A percentile compares a stretch with the other conserved stretches of the same genome.
Evolutionary conservation across 78 protist species (phyloP).

Genomic region (Mantamonas sphyraenae): DNA sequence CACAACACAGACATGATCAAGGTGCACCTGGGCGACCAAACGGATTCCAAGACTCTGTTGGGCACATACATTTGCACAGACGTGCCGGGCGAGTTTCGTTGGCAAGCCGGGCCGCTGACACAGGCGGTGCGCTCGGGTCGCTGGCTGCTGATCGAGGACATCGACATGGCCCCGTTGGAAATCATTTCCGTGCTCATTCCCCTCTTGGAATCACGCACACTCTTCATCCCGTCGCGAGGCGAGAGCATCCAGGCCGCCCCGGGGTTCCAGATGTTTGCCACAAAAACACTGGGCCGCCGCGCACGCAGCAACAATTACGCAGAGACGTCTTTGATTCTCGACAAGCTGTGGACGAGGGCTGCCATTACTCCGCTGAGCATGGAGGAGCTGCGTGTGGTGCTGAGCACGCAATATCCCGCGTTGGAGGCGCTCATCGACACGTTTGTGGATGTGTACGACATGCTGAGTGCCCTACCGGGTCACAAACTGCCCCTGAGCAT

Average conservation of each 20-base stretch:
- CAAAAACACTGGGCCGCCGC: conserved; percentile 33
- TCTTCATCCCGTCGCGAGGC: conserved; percentile 73
- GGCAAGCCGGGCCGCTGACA: conserved; percentile 89
- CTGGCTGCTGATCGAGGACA: conserved; percentile 95
- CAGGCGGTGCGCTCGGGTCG: conserved; percentile 44
- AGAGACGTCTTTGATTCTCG: no score
- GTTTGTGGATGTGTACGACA: conserved; percentile 42
- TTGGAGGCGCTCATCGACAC: conserved; percentile 24
- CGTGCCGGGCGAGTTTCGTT: conserved; percentile 87
- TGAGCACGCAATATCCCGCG: conserved; percentile 34
- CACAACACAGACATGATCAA: conserved; percentile 37
- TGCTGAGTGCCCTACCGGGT: no score
- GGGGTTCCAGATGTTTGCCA: conserved; percentile 86
- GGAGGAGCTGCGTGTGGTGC: conserved; percentile 30
- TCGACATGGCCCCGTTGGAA: conserved; percentile 84
- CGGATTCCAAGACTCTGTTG: conserved; percentile 81
- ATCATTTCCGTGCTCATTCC: conserved; percentile 63
- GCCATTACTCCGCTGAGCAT: conserved; percentile 19
- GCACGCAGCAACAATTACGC: no score
- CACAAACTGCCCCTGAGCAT: no score
- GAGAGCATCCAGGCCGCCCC: conserved; percentile 56
- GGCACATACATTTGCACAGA: conserved; percentile 86
- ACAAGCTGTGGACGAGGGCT: conserved; percentile 43
- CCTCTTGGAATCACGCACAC: conserved; percentile 52
- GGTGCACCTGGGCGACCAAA: conserved; percentile 82